phyloP scores from a whole-genome alignment of 768 basidiomycete genomes.

The Xerocomellus amylosporus region DNA sequence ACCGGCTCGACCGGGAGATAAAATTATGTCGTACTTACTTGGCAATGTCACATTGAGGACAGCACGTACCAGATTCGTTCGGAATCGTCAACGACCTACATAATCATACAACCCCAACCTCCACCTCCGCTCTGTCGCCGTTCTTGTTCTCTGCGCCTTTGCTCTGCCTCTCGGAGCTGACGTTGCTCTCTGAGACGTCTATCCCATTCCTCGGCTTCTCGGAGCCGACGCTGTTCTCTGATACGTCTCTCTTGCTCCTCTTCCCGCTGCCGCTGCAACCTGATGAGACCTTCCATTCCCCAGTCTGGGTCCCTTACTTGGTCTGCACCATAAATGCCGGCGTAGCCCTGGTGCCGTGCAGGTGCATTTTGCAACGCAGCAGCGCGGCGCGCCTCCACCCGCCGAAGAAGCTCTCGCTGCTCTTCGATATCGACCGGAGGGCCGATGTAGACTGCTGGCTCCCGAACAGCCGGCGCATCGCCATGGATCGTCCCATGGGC shows the following conservation, averaged over 20 bases:
- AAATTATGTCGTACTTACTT: too few species aligned
- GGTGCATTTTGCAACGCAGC: too few species aligned
- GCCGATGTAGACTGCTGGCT: conserved; percentile 9
- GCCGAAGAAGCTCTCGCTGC: conserved; percentile 19
- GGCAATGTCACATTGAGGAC: background rate
- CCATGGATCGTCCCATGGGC: conserved; percentile 34
- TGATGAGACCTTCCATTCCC: background rate
- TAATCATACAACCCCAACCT: conserved; percentile 27
- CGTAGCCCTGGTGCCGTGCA: background rate
- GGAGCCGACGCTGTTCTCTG: background rate
- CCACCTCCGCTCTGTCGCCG: background rate
- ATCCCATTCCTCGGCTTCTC: background rate
- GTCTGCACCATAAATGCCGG: background rate
- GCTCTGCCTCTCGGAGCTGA: conserved; percentile 2
- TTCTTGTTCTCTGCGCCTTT: conserved; percentile 5
- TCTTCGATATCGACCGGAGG: conserved; percentile 19
- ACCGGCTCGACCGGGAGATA: too few species aligned
- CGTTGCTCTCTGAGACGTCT: background rate
- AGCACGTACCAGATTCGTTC: too few species aligned
- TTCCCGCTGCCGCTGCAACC: conserved; percentile 4
- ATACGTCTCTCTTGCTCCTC: conserved; percentile 1
- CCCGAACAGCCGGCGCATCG: conserved; percentile 3
- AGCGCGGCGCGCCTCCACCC: background rate
- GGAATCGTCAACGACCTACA: conserved; percentile 9
- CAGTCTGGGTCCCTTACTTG: too few species aligned